phyloP scores from a whole-genome alignment of 2,329 filamentous ascomycete species.

The Fusarium sp. region DNA sequence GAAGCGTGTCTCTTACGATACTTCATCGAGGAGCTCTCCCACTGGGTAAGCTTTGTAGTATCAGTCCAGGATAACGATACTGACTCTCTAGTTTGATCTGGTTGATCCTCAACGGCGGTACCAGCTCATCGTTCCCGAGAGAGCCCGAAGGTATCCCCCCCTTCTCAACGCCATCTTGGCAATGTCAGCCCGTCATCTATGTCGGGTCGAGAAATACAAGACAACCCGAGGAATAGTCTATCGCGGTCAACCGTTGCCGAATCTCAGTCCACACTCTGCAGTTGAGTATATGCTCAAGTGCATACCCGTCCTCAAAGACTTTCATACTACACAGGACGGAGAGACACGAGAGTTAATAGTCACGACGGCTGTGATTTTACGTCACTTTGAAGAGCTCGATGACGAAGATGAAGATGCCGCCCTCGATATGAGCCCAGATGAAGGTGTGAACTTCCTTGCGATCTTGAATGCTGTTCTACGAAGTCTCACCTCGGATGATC shows the following conservation, averaged over 20 bases:
- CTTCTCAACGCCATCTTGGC: conserved; percentile 28
- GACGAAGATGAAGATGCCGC: conserved; percentile 21
- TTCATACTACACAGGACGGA: conserved; percentile 24
- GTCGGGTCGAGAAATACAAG: conserved; percentile 8
- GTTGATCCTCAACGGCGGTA: conserved; percentile 21
- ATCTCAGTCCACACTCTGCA: conserved; percentile 4
- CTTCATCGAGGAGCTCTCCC: conserved; percentile 25
- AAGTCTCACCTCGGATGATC: conserved; percentile 21
- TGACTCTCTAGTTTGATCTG: no score
- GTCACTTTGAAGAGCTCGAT: conserved; percentile 35
- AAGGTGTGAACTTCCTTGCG: conserved; percentile 23
- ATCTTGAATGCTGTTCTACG: conserved; percentile 32
- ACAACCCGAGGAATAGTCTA: conserved; percentile 12
- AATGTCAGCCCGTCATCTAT: conserved; percentile 25
- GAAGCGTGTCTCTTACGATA: conserved; percentile 35
- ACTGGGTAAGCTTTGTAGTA: no score
- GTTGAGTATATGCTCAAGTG: conserved; percentile 40
- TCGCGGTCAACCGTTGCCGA: conserved; percentile 15
- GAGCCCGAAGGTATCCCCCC: conserved; percentile 25
- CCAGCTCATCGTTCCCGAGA: conserved; percentile 25
- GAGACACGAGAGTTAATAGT: conserved; percentile 30
- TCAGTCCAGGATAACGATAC: no score
- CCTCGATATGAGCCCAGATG: background rate
- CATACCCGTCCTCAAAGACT: conserved; percentile 27
- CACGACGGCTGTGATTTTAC: conserved; percentile 20